Base-by-base conservation (phyloP, 164 flowering plant genomes). In the Saururus chinensis region DNA sequence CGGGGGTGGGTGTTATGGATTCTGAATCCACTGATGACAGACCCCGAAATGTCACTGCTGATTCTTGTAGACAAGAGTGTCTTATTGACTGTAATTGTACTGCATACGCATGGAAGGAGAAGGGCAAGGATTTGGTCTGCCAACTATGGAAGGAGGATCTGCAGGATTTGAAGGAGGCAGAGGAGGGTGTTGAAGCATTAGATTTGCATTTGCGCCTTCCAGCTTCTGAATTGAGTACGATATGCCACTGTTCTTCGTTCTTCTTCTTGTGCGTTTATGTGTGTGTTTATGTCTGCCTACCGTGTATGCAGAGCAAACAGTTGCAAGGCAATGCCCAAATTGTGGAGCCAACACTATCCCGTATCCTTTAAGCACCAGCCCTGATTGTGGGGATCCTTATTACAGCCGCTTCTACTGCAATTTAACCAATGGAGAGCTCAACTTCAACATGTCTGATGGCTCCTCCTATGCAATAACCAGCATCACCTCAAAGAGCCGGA, bases 361-460 rank as follows among this genome's bases (percentile, higher is more conserved):
- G 8, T 63, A 63, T 23, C 66, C 66, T 37, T 55, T 63, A 63
- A 63, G 66, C 51, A 63, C 66, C 11, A 19, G 59, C 7, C 40
- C 51, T 2, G 19, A 41, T 23, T 63, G 63, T 49, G 56, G 63
- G 17, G 55, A 61, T 19, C 56, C 22, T 17, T 14, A 19, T 23
- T 61, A 61, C n/a, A 19, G 35, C 9, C 10, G 41, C 54, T 51
- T 61, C 56, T 4, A 23, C 23, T 61, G 63, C 54, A 51, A 61
- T 51, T 5, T n/a, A 37, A 19, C 56, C 20, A 49, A 2, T 7
- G 22, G 55, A 9, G 40, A 48, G 21, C 63, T 61, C 19, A 12
- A n/a, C 22, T 61, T 61, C 35, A 21, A n/a, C 0, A 25, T 55
- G 25, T 55, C 35, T 19, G 35, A 17, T 61, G 63, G 63, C 41